Conservation (phyloP, 805 yeast species). For the Wickerhamiella galacta region DNA sequence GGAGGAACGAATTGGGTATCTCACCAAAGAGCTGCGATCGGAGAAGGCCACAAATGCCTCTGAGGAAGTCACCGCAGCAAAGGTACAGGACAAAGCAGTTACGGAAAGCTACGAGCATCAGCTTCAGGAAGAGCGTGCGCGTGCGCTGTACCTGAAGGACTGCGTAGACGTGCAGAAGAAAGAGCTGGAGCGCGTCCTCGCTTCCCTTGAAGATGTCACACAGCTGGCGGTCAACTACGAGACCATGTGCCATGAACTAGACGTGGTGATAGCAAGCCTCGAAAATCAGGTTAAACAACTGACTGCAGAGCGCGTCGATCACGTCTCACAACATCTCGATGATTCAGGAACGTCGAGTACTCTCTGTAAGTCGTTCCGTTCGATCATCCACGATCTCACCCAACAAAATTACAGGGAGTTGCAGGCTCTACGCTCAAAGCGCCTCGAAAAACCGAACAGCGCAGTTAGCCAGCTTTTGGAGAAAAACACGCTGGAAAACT, state of each 20-base stretch:
- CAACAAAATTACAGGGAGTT: slow-evolving; percentile 17
- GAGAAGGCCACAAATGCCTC: background rate
- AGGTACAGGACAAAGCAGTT: slow-evolving; percentile 1
- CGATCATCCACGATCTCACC: slow-evolving; percentile 18
- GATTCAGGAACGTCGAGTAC: slow-evolving; percentile 14
- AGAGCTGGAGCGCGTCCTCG: slow-evolving; percentile 20
- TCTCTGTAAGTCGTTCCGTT: slow-evolving; percentile 22
- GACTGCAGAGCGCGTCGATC: slow-evolving; percentile 10
- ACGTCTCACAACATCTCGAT: background rate
- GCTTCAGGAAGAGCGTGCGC: slow-evolving; percentile 9
- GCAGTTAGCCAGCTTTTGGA: background rate
- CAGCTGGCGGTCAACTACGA: slow-evolving; percentile 23
- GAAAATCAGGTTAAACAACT: slow-evolving; percentile 16
- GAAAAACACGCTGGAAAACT: no score
- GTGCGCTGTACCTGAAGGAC: slow-evolving; percentile 16
- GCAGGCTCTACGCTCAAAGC: slow-evolving; percentile 9
- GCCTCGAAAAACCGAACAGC: background rate
- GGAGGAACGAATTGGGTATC: slow-evolving; percentile 10
- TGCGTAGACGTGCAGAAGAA: slow-evolving; percentile 18
- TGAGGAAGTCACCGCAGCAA: slow-evolving; percentile 1
- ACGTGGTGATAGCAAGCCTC: slow-evolving; percentile 11
- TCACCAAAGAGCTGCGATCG: background rate
- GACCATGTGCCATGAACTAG: slow-evolving; percentile 14
- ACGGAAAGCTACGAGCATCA: slow-evolving; percentile 1
- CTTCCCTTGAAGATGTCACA: slow-evolving; percentile 23